Evolutionary conservation across 768 basidiomycete genomes (phyloP).

Genomic region (Lanmaoa rubissima): DNA sequence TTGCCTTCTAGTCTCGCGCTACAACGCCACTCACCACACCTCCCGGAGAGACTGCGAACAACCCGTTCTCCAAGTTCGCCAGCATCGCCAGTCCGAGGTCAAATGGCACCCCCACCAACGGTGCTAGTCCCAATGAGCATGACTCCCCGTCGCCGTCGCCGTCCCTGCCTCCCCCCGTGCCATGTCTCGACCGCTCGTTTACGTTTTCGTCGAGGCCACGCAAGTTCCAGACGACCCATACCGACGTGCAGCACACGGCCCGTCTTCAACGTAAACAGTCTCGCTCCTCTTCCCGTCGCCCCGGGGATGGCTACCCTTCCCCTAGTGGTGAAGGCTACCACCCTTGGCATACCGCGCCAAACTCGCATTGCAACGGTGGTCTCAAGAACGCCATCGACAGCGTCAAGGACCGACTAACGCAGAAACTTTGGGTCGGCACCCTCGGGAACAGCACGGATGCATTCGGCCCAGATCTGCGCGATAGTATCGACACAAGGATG

Average conservation of each 20-base stretch:
- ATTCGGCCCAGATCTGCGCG: constrained; percentile 54
- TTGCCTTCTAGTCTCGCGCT: constrained; percentile 34
- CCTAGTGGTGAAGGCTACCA: constrained; percentile 21
- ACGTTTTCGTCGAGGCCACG: constrained; percentile 30
- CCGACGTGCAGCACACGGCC: constrained; percentile 35
- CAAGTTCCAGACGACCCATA: constrained; percentile 52
- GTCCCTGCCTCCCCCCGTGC: not conserved
- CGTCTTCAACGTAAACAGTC: constrained; percentile 51
- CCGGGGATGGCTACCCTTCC: constrained; percentile 33
- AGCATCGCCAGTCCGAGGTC: constrained; percentile 33
- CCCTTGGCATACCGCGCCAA: constrained; percentile 51
- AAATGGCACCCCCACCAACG: constrained; percentile 15
- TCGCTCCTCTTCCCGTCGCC: constrained; percentile 53
- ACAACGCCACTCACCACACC: constrained; percentile 41
- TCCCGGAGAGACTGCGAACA: constrained; percentile 51
- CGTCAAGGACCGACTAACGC: constrained; percentile 51
- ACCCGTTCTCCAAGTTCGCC: constrained; percentile 56
- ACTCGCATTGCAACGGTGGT: constrained; percentile 79
- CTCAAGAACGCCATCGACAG: constrained; percentile 79
- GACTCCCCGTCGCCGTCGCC: not conserved
- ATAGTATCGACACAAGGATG: constrained; percentile 54
- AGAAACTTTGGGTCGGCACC: constrained; percentile 66
- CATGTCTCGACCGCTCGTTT: constrained; percentile 27
- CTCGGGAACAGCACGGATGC: constrained; percentile 69
- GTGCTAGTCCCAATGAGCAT: not conserved